Conservation (phyloP, 179 eudicot genomes). For the Silene noctiflora region DNA sequence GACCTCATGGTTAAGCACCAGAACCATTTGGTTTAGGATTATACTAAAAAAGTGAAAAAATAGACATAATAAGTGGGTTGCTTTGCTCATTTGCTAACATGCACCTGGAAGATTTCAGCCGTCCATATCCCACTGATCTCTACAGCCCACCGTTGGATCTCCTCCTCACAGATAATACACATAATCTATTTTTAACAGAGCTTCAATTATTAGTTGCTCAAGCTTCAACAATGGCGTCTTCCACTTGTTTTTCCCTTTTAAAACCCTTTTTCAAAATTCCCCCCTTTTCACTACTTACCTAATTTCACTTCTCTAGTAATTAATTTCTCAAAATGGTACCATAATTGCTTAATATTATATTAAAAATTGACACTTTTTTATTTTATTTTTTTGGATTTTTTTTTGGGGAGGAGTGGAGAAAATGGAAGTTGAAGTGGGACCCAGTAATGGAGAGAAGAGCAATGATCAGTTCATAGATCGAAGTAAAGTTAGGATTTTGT, state of each 20-base stretch:
- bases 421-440: slow-evolving; percentile 50
- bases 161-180: background rate
- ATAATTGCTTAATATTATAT: background rate
- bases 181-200: background rate
- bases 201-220: background rate
- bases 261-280: slow-evolving; percentile 6
- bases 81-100: background rate
- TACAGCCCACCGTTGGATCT: background rate
- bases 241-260: background rate
- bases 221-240: slow-evolving; percentile 16
- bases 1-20: too few relatives aligned
- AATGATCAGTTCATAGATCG: slow-evolving; percentile 77
- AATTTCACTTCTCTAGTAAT: background rate
- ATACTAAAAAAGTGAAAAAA: too few relatives aligned
- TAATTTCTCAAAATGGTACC: background rate
- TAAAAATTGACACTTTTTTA: too few relatives aligned
- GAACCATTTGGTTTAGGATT: too few relatives aligned
- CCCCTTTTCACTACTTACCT: too few relatives aligned
- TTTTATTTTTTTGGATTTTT: background rate
- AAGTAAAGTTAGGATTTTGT: slow-evolving; percentile 80
- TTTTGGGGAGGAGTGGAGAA: background rate
- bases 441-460: slow-evolving; percentile 31
- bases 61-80: too few relatives aligned
- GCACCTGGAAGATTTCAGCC: background rate
- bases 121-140: background rate